phyloP scores from a whole-genome alignment of 768 basidiomycete species.

The Tephrocybe sp. region DNA sequence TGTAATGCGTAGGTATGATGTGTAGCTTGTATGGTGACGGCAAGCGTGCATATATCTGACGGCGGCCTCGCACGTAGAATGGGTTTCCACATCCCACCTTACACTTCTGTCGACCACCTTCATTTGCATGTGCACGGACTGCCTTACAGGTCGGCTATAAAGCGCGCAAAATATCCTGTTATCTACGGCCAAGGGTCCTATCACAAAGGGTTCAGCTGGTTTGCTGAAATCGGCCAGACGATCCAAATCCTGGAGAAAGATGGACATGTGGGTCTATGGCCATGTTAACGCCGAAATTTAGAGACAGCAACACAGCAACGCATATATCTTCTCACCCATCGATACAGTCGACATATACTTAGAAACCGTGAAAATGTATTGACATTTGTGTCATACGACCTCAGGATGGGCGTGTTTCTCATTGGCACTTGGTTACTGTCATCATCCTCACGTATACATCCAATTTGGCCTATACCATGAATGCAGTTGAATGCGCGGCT shows the following conservation, averaged over 20 bases:
- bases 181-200: conserved; percentile 34
- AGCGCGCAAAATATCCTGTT: conserved; percentile 50
- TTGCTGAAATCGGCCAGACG: conserved; percentile 61
- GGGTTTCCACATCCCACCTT: conserved; percentile 84
- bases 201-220: conserved; percentile 74
- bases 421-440: neutral
- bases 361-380: no score
- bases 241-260: conserved; percentile 59
- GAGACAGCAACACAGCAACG: no score
- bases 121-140: conserved; percentile 74
- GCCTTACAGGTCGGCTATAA: conserved; percentile 51
- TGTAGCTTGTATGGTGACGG: no score
- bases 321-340: no score
- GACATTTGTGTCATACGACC: conserved; percentile 6
- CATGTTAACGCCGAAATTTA: conserved; percentile 33
- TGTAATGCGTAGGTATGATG: conserved; percentile 44
- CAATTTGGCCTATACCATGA: no score
- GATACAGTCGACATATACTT: no score
- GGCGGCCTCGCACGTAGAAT: conserved; percentile 43
- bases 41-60: no score
- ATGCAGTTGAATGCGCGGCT: no score
- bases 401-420: neutral
- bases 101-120: conserved; percentile 69
- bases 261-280: conserved; percentile 46
- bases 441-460: neutral